These are phyloP conservation scores for Venustampulla echinocandica DNA, from an alignment of 495 filamentous ascomycete genomes.

Conservation along the genomic window DNA sequence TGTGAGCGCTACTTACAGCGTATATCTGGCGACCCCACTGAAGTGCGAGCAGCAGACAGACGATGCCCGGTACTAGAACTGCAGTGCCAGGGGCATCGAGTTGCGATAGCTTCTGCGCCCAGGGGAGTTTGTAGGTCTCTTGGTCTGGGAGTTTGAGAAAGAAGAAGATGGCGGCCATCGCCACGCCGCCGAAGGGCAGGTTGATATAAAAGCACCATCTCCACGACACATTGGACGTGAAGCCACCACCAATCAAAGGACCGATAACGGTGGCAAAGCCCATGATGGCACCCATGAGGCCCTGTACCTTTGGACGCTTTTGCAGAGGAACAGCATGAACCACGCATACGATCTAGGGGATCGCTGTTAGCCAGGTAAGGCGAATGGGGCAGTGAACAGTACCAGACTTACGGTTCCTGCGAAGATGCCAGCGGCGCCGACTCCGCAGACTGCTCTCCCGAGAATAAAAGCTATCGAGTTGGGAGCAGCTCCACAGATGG, in stretches of 20 bases:
- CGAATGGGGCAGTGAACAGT: too few species aligned
- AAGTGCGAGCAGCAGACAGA: slow-evolving; percentile 41
- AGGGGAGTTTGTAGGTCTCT: neutral
- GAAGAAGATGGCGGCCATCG: slow-evolving; percentile 33
- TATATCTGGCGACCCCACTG: slow-evolving; percentile 55
- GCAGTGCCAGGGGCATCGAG: slow-evolving; percentile 43
- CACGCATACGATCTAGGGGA: slow-evolving; percentile 36
- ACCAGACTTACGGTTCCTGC: slow-evolving; percentile 44
- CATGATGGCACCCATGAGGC: slow-evolving; percentile 33
- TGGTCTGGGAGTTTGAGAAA: slow-evolving; percentile 39
- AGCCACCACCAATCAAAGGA: slow-evolving; percentile 50
- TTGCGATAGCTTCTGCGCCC: slow-evolving; percentile 10
- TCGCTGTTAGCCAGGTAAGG: neutral
- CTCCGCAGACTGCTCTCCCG: slow-evolving; percentile 46
- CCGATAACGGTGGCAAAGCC: slow-evolving; percentile 32
- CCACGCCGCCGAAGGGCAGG: slow-evolving; percentile 45
- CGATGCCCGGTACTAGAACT: slow-evolving; percentile 28
- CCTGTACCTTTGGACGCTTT: slow-evolving; percentile 38
- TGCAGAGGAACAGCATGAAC: slow-evolving; percentile 33
- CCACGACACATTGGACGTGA: slow-evolving; percentile 37
- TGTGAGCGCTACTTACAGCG: slow-evolving; percentile 3
- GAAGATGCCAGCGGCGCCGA: slow-evolving; percentile 35
- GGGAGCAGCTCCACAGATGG: slow-evolving; percentile 46
- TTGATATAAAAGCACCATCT: slow-evolving; percentile 29
- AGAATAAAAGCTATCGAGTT: slow-evolving; percentile 43